phyloP scores from a whole-genome alignment of 257 asterid species.

The Lycium ferocissimum region DNA sequence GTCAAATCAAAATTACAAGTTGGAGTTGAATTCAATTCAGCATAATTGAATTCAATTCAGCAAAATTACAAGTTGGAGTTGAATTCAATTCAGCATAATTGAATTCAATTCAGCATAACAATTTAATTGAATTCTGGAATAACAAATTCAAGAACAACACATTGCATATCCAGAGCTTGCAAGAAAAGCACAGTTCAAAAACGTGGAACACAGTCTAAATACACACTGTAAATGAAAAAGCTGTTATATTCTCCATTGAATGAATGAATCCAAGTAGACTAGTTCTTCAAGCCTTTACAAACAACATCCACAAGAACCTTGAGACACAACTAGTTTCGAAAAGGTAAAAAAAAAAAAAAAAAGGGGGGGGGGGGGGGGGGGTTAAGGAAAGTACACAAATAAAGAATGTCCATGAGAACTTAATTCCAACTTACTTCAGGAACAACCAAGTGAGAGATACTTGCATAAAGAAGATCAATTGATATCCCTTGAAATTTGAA shows the following conservation, averaged over 20 bases:
- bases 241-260: not conserved
- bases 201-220: not conserved
- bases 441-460: slow-evolving; percentile 42
- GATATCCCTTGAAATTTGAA: slow-evolving; percentile 48
- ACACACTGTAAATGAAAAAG: not conserved
- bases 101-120: not conserved
- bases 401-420: not conserved
- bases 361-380: too few species aligned
- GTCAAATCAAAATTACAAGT: slow-evolving; percentile 23
- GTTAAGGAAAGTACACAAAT: not conserved
- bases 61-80: slow-evolving; percentile 15
- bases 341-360: not conserved
- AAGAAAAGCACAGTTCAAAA: not conserved
- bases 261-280: not conserved
- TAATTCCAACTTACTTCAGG: slow-evolving; percentile 44
- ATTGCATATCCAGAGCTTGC: not conserved
- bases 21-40: not conserved
- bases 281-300: slow-evolving; percentile 9
- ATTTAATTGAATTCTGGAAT: not conserved
- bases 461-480: slow-evolving; percentile 50
- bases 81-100: slow-evolving; percentile 2
- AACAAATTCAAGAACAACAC: not conserved
- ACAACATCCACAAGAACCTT: slow-evolving; percentile 2
- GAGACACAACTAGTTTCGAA: not conserved
- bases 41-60: not conserved